phyloP scores from a whole-genome alignment of 257 asterid genomes.

The Avicennia marina region DNA sequence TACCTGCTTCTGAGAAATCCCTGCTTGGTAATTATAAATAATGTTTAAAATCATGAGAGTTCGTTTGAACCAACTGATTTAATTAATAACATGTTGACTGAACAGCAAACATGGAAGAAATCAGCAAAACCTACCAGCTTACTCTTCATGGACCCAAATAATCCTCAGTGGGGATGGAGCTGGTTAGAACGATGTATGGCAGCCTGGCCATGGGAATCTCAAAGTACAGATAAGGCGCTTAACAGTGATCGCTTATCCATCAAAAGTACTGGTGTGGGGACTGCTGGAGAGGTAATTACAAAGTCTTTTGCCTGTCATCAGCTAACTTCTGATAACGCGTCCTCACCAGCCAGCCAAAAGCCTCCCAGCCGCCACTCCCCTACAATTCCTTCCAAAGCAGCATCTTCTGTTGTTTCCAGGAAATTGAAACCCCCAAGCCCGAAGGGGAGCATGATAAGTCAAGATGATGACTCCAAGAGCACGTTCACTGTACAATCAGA shows the following conservation, averaged over 20 bases:
- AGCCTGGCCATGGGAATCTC: conserved; percentile 62
- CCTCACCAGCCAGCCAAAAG: conserved; percentile 52
- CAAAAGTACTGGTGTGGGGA: conserved; percentile 36
- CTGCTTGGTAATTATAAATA: not conserved
- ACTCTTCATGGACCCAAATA: conserved; percentile 89
- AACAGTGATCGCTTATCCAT: conserved; percentile 36
- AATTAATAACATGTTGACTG: conserved; percentile 10
- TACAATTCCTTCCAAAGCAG: conserved; percentile 38
- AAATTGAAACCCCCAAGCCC: conserved; percentile 68
- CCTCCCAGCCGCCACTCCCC: conserved; percentile 39
- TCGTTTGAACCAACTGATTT: not conserved
- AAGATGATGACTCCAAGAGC: conserved; percentile 75
- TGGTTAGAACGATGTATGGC: conserved; percentile 97
- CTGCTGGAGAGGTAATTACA: conserved; percentile 61
- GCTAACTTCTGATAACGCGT: conserved; percentile 56
- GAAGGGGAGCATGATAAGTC: conserved; percentile 41
- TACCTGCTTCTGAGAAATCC: not conserved
- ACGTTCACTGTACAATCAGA: conserved; percentile 54
- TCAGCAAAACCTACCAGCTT: conserved; percentile 63
- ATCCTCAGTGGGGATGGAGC: conserved; percentile 99
- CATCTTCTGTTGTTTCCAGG: conserved; percentile 32
- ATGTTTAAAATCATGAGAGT: not conserved
- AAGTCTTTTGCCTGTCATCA: conserved; percentile 84
- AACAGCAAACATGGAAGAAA: conserved; percentile 92
- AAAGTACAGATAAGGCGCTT: conserved; percentile 46